These are phyloP conservation scores for Oryza rufipogon DNA, from an alignment of 176 grass and related monocot genomes.

Conservation along the genomic window DNA sequence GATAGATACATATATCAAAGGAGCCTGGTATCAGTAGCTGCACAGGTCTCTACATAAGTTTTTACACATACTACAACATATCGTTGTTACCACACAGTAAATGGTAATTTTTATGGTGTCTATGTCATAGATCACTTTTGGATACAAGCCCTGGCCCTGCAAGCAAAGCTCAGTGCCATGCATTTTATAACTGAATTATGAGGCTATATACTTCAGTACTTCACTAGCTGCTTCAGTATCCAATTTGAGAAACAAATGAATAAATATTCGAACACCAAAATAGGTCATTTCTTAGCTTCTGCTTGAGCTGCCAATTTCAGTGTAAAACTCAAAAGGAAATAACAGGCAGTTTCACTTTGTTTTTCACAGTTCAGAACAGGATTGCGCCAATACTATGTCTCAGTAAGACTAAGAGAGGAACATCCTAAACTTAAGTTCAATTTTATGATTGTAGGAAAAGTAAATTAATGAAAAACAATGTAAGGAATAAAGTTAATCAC, in stretches of 20 bases:
- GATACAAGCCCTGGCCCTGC: neutral
- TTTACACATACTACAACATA: constrained; percentile 17
- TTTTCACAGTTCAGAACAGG: constrained; percentile 23
- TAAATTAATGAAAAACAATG: constrained; percentile 26
- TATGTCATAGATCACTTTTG: constrained; percentile 13
- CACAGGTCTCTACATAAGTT: neutral
- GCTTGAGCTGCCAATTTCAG: constrained; percentile 3
- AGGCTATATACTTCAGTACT: neutral
- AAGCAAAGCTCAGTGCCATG: neutral
- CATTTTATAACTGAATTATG: constrained; percentile 19
- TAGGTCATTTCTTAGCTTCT: neutral
- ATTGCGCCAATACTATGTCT: neutral
- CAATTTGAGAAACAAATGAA: constrained; percentile 28
- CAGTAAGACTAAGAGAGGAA: neutral
- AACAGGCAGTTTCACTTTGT: neutral
- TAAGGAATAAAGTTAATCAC: neutral
- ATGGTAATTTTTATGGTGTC: constrained; percentile 24
- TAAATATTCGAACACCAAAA: constrained; percentile 15
- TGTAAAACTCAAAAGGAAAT: constrained; percentile 14
- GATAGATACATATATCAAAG: constrained; percentile 5
- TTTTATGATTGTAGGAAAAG: constrained; percentile 18
- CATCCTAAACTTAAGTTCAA: too few species aligned
- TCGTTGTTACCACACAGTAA: constrained; percentile 1
- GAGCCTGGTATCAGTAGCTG: neutral
- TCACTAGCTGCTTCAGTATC: neutral